Evolutionary conservation across 306 rosid genomes (phyloP).

Genomic region (Cercis canadensis): DNA sequence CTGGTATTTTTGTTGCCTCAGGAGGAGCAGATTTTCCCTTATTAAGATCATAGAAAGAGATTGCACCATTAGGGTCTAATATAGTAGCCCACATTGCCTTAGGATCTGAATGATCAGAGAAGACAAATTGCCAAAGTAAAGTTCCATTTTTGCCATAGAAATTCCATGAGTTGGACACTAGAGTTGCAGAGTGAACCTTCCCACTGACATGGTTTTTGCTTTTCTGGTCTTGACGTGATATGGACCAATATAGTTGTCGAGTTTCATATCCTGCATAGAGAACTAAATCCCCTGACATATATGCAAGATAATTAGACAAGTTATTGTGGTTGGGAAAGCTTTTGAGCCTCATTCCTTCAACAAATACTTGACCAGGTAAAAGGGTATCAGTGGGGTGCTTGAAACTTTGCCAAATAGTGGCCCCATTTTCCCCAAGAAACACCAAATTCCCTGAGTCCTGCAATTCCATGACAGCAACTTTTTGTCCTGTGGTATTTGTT

Average conservation of each 20-base stretch:
- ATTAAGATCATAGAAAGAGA: constrained; percentile 67
- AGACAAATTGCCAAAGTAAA: constrained; percentile 59
- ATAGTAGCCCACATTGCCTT: constrained; percentile 72
- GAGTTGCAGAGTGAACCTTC: constrained; percentile 54
- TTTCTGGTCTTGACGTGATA: constrained; percentile 51
- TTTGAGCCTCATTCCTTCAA: constrained; percentile 73
- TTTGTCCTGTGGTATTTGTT: constrained; percentile 51
- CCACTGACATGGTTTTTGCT: constrained; percentile 51
- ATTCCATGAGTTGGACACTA: constrained; percentile 72
- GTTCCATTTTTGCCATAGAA: constrained; percentile 57
- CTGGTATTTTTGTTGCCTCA: constrained; percentile 55
- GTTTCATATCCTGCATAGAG: constrained; percentile 70
- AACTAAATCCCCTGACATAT: constrained; percentile 64
- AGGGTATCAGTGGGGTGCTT: constrained; percentile 89
- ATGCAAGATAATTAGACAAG: constrained; percentile 59
- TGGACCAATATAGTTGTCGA: constrained; percentile 82
- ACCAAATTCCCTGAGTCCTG: constrained; percentile 77
- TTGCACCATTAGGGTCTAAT: constrained; percentile 70
- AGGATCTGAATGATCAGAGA: constrained; percentile 49
- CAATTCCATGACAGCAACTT: constrained; percentile 62
- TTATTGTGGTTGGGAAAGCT: constrained; percentile 67
- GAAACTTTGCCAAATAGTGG: constrained; percentile 78
- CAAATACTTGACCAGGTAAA: constrained; percentile 69
- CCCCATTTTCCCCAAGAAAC: constrained; percentile 50
- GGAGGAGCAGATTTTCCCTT: constrained; percentile 50